phyloP scores from a whole-genome alignment of 805 yeast species.

The Barnettozyma californica region DNA sequence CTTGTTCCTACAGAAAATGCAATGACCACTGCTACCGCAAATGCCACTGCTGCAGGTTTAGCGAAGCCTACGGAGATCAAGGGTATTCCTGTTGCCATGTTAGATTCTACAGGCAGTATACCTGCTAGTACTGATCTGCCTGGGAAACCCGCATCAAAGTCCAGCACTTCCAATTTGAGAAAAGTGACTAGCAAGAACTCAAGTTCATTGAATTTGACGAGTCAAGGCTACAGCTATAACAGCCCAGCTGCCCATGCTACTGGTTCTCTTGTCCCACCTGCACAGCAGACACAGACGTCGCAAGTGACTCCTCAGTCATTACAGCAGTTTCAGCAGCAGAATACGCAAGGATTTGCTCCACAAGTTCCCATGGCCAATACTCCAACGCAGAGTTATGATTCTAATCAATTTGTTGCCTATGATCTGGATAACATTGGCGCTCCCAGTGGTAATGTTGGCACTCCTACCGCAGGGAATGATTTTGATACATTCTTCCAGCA shows the following conservation, averaged over 20 bases:
- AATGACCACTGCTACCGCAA: constrained; percentile 52
- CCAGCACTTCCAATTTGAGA: constrained; percentile 12
- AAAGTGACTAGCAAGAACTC: constrained; percentile 17
- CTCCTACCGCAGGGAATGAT: constrained; percentile 12
- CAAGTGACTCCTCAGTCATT: neutral
- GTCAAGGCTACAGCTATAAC: constrained; percentile 1
- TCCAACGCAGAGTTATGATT: constrained; percentile 9
- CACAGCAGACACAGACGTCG: neutral
- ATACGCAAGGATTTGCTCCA: constrained; percentile 1
- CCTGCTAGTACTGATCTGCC: constrained; percentile 9
- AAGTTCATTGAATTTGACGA: constrained; percentile 2
- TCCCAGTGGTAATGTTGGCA: neutral
- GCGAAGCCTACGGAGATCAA: constrained; percentile 54
- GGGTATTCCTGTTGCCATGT: constrained; percentile 65
- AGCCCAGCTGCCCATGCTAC: neutral
- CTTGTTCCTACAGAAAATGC: constrained; percentile 84
- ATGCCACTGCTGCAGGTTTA: constrained; percentile 51
- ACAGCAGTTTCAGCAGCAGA: constrained; percentile 1
- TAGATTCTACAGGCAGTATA: constrained; percentile 76
- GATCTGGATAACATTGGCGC: constrained; percentile 15
- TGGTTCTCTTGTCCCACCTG: neutral
- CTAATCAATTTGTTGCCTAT: constrained; percentile 8
- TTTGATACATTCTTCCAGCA: constrained; percentile 68
- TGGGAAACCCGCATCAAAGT: neutral
- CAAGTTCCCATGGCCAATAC: constrained; percentile 6